Base-by-base conservation (phyloP, 352 stramenopile species). In the Pythium utonaiense region DNA sequence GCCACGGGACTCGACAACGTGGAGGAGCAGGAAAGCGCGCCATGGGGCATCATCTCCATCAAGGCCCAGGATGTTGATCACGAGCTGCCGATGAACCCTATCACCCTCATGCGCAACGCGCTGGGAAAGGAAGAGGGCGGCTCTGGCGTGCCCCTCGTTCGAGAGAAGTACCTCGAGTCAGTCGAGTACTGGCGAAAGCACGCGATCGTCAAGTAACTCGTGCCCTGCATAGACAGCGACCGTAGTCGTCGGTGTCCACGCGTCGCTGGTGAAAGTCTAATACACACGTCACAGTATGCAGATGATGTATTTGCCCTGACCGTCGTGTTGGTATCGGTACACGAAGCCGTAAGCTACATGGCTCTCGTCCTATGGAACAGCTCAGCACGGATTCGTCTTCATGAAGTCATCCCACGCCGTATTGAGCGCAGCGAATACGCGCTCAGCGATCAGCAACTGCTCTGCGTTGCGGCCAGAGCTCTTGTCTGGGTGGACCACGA, bases 31-130 rank as follows among this genome's bases (percentile, higher is more conserved):
- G 71, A 62, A n/a, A 69, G 95, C 42, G 80, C 90, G 6, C 85
- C 90, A 53, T 97, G 89, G 89, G 89, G 91, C 21, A 98, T 99
- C 70, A 87, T 99, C 41, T 97, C 88, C 33, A 96, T 99, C 63
- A 99, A 99, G 76, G 89, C 96, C 31, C 97, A 99, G 74, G 89
- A 98, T 69, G 89, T 98, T 9, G 81, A 97, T 63, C 67, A 92
- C 58, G 96, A 99, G 69, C 77, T 99, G 30, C 97, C 97, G 27
- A 99, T 99, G 97, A 97, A 97, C 61, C 97, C 96, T 6, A 99
- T 99, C 72, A 99, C 96, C 13, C 90, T 98, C 67, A 98, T 99
- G 93, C 78, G 96, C 38, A 99, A 99, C 80, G 93, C 96, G 44
- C 73, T 99, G n/a, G 96, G 97, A 34, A 97, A 97, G 70, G 93